Base-by-base conservation (phyloP, 2,329 filamentous ascomycete species). In the Paracorniculantispora psalliotae region DNA sequence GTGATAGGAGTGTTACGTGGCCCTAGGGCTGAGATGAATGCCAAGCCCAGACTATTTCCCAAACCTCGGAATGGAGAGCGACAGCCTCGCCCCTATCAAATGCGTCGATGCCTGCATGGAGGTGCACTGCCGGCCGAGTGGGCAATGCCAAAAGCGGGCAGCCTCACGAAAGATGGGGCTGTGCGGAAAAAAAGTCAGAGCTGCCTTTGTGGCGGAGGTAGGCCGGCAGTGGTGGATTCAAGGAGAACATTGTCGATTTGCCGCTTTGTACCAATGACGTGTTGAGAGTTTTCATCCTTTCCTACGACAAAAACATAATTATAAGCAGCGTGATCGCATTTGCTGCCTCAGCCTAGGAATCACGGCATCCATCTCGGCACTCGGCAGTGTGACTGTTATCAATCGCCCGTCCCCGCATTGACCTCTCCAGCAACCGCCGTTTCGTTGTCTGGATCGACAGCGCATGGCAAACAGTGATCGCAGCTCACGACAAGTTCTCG, bases 81-180 rank as follows among this genome's bases (percentile, higher is more conserved):
- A 28, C 10, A 30, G 25, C 23, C 33, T 21, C 48, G 30, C 17
- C 43, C 21, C 43, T 46, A 23, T 46, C 33, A 37, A 37, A 37
- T 28, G 23, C 26, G 19, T 55, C 52, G 52, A 55, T 55, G 52
- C 46, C n/a, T 55, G 52, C 52, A 28, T 35, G 21, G 13, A 19
- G 44, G n/a, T 47, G 52, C 52, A 55, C 41, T 47, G 52, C 52
- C 52, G 52, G 52, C 52, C 52, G 52, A 25, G 52, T 46, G 52
- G 52, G 52, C 35, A 26, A 54, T 46, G 39, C 28, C 33, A 46
- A 47, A 47, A 47, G 52, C 30, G 52, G 51, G 28, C 39, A 30
- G 12, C n/a, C 9, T 15, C 6, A 6, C 17, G n/a, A 30, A 47
- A n/a, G 52, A 55, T 13, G 52, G 52, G 52, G 52, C 52, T 55